Percentiles rank a stretch among this genome's conserved stretches.
These are phyloP conservation scores for Lanmaoa rubissima DNA, from an alignment of 768 basidiomycete species.

Conservation along the genomic window DNA sequence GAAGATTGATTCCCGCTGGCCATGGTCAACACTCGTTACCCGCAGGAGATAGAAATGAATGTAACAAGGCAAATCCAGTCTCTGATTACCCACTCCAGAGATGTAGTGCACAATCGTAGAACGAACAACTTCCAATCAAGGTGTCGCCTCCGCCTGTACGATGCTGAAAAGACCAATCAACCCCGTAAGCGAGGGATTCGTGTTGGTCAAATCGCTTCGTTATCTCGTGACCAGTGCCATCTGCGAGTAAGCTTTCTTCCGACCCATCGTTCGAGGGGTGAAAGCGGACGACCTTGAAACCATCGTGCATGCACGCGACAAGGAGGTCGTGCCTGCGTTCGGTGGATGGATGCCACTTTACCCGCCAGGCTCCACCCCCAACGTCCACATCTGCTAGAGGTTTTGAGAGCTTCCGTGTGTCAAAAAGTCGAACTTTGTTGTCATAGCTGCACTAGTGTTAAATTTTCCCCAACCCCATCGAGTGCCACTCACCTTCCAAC, in stretches of 20 bases:
- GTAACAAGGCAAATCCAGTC: not conserved
- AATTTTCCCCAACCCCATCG: not conserved
- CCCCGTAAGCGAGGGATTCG: constrained; percentile 85
- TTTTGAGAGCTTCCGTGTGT: constrained; percentile 61
- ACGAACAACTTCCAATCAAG: constrained; percentile 85
- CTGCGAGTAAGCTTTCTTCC: constrained; percentile 2
- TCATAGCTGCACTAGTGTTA: constrained; percentile 64
- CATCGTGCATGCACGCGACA: constrained; percentile 97
- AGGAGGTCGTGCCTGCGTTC: constrained; percentile 71
- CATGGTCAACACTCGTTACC: not conserved
- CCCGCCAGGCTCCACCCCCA: constrained; percentile 93
- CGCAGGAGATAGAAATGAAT: not conserved
- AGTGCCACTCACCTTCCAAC: constrained; percentile 73
- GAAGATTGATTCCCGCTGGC: not conserved
- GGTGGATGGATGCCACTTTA: constrained; percentile 88
- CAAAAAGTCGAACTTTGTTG: constrained; percentile 75
- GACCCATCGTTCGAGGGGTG: constrained; percentile 3
- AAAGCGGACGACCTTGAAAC: constrained; percentile 73
- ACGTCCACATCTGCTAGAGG: constrained; percentile 63
- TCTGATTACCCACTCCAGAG: constrained; percentile 67
- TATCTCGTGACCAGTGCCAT: constrained; percentile 35
- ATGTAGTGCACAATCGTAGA: constrained; percentile 87
- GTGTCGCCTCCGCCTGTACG: constrained; percentile 36
- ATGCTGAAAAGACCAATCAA: constrained; percentile 73
- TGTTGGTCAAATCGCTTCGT: constrained; percentile 71